A percentile compares a stretch with the other conserved stretches of the same genome.
These are phyloP conservation scores for Kuraishia molischiana DNA, from an alignment of 805 yeast species.

Conservation along the genomic window DNA sequence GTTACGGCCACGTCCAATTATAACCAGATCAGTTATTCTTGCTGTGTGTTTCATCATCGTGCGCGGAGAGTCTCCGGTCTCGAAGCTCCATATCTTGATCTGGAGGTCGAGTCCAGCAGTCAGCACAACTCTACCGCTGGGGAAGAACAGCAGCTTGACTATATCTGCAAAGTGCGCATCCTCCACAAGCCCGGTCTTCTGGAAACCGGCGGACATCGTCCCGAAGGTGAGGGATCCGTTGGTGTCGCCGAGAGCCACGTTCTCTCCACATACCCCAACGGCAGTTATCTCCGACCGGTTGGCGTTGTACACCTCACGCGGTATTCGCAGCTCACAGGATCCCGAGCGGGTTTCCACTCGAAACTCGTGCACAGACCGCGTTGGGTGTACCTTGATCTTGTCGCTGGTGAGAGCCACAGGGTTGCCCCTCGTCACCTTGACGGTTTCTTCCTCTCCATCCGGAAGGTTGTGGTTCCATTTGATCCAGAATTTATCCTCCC, in stretches of 20 bases:
- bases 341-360: too few relatives aligned
- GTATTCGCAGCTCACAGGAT: too few relatives aligned
- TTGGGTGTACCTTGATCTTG: too few relatives aligned
- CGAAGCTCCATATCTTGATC: conserved; percentile 51
- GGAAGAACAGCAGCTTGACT: conserved; percentile 38
- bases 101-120: conserved; percentile 51
- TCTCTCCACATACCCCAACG: not conserved
- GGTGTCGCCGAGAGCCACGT: conserved; percentile 7
- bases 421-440: too few relatives aligned
- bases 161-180: conserved; percentile 46
- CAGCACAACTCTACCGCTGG: conserved; percentile 52
- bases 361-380: too few relatives aligned
- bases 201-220: not conserved
- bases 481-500: not conserved
- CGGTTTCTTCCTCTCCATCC: too few relatives aligned
- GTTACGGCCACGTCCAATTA: conserved; percentile 62
- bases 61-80: conserved; percentile 38
- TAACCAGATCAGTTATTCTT: conserved; percentile 34
- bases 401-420: too few relatives aligned
- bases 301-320: too few relatives aligned
- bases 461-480: too few relatives aligned
- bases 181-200: conserved; percentile 7
- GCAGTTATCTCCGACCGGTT: too few relatives aligned
- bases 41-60: conserved; percentile 39
- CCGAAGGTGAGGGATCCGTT: conserved; percentile 9